These are phyloP conservation scores for Rhipidocladum racemiflorum DNA, from an alignment of 176 grass and related monocot species.

Conservation along the genomic window DNA sequence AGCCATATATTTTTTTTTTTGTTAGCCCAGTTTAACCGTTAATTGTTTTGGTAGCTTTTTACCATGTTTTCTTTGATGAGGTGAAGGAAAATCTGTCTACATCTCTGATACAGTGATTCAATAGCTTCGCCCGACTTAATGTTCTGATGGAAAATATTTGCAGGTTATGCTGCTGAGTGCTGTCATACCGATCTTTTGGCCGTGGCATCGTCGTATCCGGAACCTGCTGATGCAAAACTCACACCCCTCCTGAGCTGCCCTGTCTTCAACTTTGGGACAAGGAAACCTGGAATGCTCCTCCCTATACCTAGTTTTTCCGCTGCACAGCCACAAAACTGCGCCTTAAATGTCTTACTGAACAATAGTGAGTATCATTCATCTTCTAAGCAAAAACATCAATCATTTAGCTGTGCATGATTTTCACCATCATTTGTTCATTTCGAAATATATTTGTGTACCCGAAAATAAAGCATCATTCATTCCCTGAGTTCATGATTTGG, in stretches of 20 bases:
- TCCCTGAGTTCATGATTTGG: too few species aligned
- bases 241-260: conserved; percentile 42
- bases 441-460: too few species aligned
- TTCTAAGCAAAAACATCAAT: neutral
- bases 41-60: neutral
- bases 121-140: neutral
- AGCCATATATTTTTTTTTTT: neutral
- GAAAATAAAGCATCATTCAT: too few species aligned
- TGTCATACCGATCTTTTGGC: conserved; percentile 44
- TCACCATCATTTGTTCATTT: too few species aligned
- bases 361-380: neutral
- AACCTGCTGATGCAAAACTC: conserved; percentile 66
- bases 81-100: neutral
- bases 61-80: neutral
- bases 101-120: neutral
- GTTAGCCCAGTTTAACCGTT: neutral
- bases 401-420: neutral
- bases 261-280: conserved; percentile 34
- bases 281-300: conserved; percentile 58
- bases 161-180: conserved; percentile 20
- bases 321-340: conserved; percentile 18
- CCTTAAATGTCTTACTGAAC: neutral
- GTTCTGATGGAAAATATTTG: neutral
- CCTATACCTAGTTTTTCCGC: conserved; percentile 55
- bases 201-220: conserved; percentile 61